Evolutionary conservation across 176 grass and related monocot species (phyloP).

Genomic region (Cenchrus americanus): DNA sequence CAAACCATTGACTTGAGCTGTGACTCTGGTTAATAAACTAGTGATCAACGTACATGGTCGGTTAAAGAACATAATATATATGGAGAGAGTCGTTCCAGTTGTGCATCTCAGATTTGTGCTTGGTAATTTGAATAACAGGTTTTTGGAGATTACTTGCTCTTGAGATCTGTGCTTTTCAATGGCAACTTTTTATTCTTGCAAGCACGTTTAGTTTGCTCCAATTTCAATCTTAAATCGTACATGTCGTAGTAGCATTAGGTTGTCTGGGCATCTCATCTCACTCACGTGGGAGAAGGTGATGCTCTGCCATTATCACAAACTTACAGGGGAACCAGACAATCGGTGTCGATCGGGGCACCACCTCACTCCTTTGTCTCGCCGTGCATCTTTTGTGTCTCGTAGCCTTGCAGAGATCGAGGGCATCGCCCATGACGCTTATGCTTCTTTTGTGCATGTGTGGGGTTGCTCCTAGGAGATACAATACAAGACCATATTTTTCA

Average conservation of each 20-base stretch:
- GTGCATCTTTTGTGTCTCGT: conserved; percentile 30
- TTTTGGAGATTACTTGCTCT: neutral
- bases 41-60: conserved; percentile 15
- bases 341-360: conserved; percentile 43
- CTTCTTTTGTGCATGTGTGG: neutral
- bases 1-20: conserved; percentile 50
- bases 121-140: neutral
- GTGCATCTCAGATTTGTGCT: conserved; percentile 50
- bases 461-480: conserved; percentile 18
- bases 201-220: conserved; percentile 43
- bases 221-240: conserved; percentile 3
- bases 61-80: neutral
- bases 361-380: conserved; percentile 30
- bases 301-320: conserved; percentile 40
- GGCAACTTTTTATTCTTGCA: neutral
- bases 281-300: conserved; percentile 39
- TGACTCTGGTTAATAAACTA: conserved; percentile 43
- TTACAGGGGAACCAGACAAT: conserved; percentile 48
- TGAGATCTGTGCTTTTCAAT: conserved; percentile 43
- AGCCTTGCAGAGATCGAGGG: conserved; percentile 33
- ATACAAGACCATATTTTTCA: neutral
- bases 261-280: conserved; percentile 35
- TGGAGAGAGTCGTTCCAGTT: neutral
- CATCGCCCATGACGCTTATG: conserved; percentile 1
- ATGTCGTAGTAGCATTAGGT: conserved; percentile 9